phyloP scores from a whole-genome alignment of 2,329 filamentous ascomycete species.

The Colletotrichum sp. region DNA sequence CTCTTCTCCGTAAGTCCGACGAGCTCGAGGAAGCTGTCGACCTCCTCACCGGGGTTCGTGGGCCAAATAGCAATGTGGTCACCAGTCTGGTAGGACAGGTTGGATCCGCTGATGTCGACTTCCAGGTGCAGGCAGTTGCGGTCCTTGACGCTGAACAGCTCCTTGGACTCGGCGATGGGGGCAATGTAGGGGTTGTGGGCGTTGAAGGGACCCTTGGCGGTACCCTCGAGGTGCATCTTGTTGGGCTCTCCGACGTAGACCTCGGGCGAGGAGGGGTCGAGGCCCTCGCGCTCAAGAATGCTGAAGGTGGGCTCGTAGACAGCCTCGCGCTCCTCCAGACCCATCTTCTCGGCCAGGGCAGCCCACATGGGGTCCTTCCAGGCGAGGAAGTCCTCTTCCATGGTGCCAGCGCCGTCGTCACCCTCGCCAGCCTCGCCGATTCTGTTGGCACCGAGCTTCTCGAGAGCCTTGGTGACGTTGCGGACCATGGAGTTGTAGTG shows the following conservation, averaged over 20 bases:
- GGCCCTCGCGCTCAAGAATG: constrained; percentile 76
- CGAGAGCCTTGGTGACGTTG: constrained; percentile 81
- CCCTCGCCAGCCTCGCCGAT: constrained; percentile 93
- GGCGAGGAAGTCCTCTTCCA: constrained; percentile 98
- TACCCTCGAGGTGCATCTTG: constrained; percentile 90
- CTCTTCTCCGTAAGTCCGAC: constrained; percentile 79
- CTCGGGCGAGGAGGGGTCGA: constrained; percentile 75
- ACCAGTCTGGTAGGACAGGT: constrained; percentile 92
- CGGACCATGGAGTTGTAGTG: constrained; percentile 99
- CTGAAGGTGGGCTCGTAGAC: constrained; percentile 94
- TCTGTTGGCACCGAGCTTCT: constrained; percentile 81
- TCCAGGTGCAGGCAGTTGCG: constrained; percentile 98
- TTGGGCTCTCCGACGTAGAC: constrained; percentile 97
- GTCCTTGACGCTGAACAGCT: constrained; percentile 88
- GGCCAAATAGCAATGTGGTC: constrained; percentile 99
- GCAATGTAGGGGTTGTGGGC: constrained; percentile 97
- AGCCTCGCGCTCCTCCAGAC: constrained; percentile 91
- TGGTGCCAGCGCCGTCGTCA: constrained; percentile 96
- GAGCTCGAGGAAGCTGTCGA: constrained; percentile 85
- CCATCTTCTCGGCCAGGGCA: constrained; percentile 82
- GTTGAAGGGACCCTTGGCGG: constrained; percentile 88
- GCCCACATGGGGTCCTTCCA: constrained; percentile 99
- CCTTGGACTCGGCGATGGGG: constrained; percentile 87
- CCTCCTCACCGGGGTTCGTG: constrained; percentile 90
- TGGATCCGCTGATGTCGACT: constrained; percentile 87